These are phyloP conservation scores for Fragaria iinumae DNA, from an alignment of 306 rosid species.

Conservation along the genomic window DNA sequence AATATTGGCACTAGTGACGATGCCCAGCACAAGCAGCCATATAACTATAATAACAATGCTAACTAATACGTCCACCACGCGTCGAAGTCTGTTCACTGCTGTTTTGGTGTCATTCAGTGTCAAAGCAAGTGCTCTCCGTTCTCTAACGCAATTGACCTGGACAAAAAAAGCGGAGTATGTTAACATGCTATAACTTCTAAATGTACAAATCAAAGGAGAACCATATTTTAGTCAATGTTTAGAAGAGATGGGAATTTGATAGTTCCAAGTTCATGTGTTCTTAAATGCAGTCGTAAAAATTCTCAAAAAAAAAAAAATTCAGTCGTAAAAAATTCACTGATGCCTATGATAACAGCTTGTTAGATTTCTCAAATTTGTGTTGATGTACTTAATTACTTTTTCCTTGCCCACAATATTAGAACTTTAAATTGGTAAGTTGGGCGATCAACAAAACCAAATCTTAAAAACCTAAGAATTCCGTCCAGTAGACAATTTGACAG, in stretches of 20 bases:
- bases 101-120: conserved; percentile 94
- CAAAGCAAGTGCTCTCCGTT: conserved; percentile 91
- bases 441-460: background rate
- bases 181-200: background rate
- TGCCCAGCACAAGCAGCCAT: conserved; percentile 73
- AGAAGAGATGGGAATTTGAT: background rate
- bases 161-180: conserved; percentile 7
- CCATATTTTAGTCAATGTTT: background rate
- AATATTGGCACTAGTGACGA: conserved; percentile 70
- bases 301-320: too few species aligned
- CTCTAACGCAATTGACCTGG: conserved; percentile 88
- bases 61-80: conserved; percentile 67
- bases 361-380: background rate
- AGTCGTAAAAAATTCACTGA: background rate
- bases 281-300: background rate
- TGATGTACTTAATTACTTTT: background rate
- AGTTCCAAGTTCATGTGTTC: background rate
- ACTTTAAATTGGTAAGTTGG: too few species aligned
- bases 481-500: conserved; percentile 4
- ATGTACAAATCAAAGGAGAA: background rate
- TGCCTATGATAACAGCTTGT: too few species aligned
- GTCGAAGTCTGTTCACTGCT: conserved; percentile 83
- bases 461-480: background rate
- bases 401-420: background rate
- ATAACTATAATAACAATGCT: conserved; percentile 48